These are phyloP conservation scores for Plasmodium gaboni DNA, from an alignment of 169 alveolate genomes.

Conservation along the genomic window DNA sequence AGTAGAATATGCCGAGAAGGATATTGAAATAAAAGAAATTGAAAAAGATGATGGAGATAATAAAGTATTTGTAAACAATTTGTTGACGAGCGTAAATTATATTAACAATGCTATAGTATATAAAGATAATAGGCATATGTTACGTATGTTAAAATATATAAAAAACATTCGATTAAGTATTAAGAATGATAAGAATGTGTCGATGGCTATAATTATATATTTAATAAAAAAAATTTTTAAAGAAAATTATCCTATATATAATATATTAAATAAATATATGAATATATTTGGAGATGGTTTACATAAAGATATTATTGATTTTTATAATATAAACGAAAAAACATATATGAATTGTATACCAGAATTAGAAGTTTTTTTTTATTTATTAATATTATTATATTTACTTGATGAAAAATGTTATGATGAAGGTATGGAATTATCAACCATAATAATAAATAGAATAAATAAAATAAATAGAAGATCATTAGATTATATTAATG, in stretches of 20 bases:
- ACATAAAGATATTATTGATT: slow-evolving; percentile 13
- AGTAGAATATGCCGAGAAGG: slow-evolving; percentile 11
- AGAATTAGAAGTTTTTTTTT: slow-evolving; percentile 55
- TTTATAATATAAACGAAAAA: slow-evolving; percentile 29
- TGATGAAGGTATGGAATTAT: slow-evolving; percentile 80
- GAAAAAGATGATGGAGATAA: slow-evolving; percentile 3
- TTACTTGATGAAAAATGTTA: slow-evolving; percentile 35
- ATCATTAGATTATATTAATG: slow-evolving; percentile 88
- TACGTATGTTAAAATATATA: slow-evolving; percentile 65
- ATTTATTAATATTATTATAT: slow-evolving; percentile 30
- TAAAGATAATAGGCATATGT: slow-evolving; percentile 58
- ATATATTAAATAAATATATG: slow-evolving; percentile 50
- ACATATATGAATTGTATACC: slow-evolving; percentile 34
- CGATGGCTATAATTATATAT: slow-evolving; percentile 33
- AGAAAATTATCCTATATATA: slow-evolving; percentile 48
- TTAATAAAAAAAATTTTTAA: slow-evolving; percentile 38
- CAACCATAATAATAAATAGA: slow-evolving; percentile 77
- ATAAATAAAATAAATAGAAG: slow-evolving; percentile 79
- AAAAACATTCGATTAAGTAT: slow-evolving; percentile 45
- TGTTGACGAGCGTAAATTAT: slow-evolving; percentile 44
- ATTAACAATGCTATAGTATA: slow-evolving; percentile 37
- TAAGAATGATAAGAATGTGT: slow-evolving; percentile 23
- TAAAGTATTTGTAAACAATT: slow-evolving; percentile 28
- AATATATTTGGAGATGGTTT: neutral
- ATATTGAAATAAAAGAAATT: neutral